Conservation (phyloP, 257 asterid genomes). For the Rhazya stricta region DNA sequence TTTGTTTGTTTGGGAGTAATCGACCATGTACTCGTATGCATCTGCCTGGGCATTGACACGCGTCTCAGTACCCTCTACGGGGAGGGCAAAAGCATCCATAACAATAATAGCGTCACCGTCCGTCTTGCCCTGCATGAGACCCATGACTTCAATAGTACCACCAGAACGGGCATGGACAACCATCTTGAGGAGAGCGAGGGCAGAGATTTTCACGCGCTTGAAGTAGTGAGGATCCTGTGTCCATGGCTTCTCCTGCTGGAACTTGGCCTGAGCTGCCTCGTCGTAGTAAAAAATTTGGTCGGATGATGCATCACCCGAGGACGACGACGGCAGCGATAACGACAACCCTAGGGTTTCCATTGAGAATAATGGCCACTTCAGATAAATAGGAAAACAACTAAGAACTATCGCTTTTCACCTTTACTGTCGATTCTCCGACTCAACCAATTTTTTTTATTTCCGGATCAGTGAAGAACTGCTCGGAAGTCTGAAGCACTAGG, state of each 20-base stretch:
- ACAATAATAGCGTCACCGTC: constrained; percentile 93
- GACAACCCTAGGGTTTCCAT: constrained; percentile 7
- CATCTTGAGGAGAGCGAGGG: constrained; percentile 96
- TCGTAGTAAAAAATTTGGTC: constrained; percentile 90
- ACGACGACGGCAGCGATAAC: constrained; percentile 7
- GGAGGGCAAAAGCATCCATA: constrained; percentile 99
- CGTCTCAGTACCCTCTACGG: constrained; percentile 98
- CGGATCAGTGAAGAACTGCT: background rate
- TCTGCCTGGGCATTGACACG: constrained; percentile 99
- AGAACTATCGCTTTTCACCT: background rate
- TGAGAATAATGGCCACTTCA: too few relatives aligned
- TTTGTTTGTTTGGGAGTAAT: constrained; percentile 77
- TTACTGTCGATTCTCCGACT: background rate
- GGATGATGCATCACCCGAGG: constrained; percentile 35
- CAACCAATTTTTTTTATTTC: background rate
- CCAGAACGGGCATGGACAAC: constrained; percentile 99
- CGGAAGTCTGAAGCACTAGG: background rate
- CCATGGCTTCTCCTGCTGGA: constrained; percentile 93
- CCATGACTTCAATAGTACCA: constrained; percentile 97
- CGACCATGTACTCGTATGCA: constrained; percentile 98
- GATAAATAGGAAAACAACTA: background rate
- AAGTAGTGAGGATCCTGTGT: constrained; percentile 82
- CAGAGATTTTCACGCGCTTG: constrained; percentile 94
- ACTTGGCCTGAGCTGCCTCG: constrained; percentile 65
- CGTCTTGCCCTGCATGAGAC: constrained; percentile 97